Conservation (phyloP, 2,329 filamentous ascomycete species). For the Monosporascus sp. region DNA sequence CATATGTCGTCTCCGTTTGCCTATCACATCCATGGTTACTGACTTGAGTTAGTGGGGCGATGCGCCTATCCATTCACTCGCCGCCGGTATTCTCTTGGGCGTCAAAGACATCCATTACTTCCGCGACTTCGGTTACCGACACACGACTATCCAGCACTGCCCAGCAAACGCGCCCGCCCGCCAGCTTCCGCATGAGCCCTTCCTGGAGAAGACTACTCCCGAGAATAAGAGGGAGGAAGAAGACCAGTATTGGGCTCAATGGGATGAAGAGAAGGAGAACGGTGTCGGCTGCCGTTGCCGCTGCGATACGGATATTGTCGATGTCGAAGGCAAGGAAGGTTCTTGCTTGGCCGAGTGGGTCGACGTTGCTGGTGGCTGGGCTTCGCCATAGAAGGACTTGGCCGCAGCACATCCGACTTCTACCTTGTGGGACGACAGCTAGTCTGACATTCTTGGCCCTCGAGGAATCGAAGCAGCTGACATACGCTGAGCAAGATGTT, state of each 20-base stretch:
- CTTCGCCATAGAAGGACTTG: conserved; percentile 26
- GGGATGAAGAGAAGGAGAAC: conserved; percentile 85
- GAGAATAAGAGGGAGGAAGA: conserved; percentile 81
- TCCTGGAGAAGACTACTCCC: conserved; percentile 71
- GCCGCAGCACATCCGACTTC: not conserved
- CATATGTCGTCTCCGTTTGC: not conserved
- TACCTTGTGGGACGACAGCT: not conserved
- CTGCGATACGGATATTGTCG: conserved; percentile 95
- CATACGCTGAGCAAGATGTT: not conserved
- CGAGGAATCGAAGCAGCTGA: not conserved
- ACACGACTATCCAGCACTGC: conserved; percentile 98
- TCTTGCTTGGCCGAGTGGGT: conserved; percentile 97
- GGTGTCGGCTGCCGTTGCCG: conserved; percentile 94
- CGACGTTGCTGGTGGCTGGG: conserved; percentile 92
- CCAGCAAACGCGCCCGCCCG: conserved; percentile 88
- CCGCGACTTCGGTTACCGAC: conserved; percentile 95
- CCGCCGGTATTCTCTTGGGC: conserved; percentile 79
- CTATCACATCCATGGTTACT: conserved; percentile 21
- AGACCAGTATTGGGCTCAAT: conserved; percentile 91
- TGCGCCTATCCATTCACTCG: conserved; percentile 95
- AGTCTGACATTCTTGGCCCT: not conserved
- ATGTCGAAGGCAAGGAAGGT: conserved; percentile 95
- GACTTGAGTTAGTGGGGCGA: conserved; percentile 79
- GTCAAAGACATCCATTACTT: conserved; percentile 94
- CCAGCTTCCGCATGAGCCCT: conserved; percentile 76